phyloP scores from a whole-genome alignment of 1,284 basidiomycete genomes.

The Cryptococcus sp. region DNA sequence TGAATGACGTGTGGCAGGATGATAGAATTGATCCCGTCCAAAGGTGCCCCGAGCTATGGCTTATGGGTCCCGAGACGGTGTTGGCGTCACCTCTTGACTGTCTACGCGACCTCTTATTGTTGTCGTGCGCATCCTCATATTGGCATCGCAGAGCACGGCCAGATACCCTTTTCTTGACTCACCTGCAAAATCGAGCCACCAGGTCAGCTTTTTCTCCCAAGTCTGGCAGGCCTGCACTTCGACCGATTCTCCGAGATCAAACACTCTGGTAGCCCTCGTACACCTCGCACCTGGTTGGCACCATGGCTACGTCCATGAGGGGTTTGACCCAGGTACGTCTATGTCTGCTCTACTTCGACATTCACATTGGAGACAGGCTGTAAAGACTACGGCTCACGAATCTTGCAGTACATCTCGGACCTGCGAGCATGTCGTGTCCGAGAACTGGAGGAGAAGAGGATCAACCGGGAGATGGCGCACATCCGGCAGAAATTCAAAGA shows the following conservation, averaged over 20 bases:
- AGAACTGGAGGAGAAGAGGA: conserved; percentile 76
- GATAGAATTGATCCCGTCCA: no score
- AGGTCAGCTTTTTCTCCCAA: not conserved
- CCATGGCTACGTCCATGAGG: conserved; percentile 83
- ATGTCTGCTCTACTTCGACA: not conserved
- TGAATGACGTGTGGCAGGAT: no score
- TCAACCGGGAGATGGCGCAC: conserved; percentile 99
- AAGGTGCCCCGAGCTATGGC: no score
- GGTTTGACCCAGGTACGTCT: conserved; percentile 78
- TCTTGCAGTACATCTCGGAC: conserved; percentile 91
- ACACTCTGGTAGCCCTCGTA: not conserved
- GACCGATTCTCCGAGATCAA: no score
- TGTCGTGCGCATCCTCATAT: not conserved
- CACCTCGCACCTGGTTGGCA: conserved; percentile 32
- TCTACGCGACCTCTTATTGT: conserved; percentile 4
- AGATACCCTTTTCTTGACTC: not conserved
- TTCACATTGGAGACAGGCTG: not conserved
- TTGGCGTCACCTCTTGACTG: not conserved
- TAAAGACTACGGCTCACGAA: not conserved
- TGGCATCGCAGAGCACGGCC: not conserved
- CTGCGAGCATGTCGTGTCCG: conserved; percentile 75
- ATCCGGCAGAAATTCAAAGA: conserved; percentile 99
- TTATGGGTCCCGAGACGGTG: no score
- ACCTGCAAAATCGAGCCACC: not conserved
- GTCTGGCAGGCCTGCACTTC: not conserved